A percentile compares a stretch with the other conserved stretches of the same genome.
These are phyloP conservation scores for Linanthus parryae DNA, from an alignment of 148 eudicot genomes.

Conservation along the genomic window DNA sequence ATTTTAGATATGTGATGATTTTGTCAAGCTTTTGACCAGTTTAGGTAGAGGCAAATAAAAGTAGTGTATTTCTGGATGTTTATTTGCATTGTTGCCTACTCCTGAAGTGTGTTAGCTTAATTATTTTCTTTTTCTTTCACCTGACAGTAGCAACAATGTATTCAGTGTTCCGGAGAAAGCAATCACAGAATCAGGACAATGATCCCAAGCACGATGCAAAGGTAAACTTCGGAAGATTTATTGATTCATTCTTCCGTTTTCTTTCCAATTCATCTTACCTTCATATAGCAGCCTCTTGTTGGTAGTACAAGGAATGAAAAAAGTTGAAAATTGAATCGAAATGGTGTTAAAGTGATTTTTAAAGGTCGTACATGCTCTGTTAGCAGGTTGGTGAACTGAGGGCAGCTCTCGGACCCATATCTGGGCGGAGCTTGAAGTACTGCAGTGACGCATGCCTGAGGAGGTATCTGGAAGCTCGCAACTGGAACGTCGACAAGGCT, in stretches of 20 bases:
- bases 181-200: slow-evolving; percentile 32
- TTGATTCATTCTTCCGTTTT: background rate
- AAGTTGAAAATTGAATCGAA: background rate
- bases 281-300: background rate
- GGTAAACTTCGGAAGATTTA: slow-evolving; percentile 25
- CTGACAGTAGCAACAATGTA: slow-evolving; percentile 14
- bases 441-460: slow-evolving; percentile 76
- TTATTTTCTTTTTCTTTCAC: background rate
- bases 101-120: background rate
- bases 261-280: background rate
- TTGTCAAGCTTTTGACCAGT: too few relatives aligned
- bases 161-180: slow-evolving; percentile 40
- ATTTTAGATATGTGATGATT: too few relatives aligned
- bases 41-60: too few relatives aligned
- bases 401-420: slow-evolving; percentile 55
- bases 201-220: slow-evolving; percentile 39
- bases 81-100: too few relatives aligned
- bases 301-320: background rate
- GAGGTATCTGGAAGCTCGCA: slow-evolving; percentile 83
- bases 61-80: too few relatives aligned
- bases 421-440: slow-evolving; percentile 49
- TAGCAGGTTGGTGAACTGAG: slow-evolving; percentile 56
- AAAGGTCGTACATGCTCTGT: slow-evolving; percentile 6
- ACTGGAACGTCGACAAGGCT: slow-evolving; percentile 82
- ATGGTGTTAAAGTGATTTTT: too few relatives aligned